Conservation (phyloP, 2,329 filamentous ascomycete genomes). For the Atkinsonella hypoxylon region DNA sequence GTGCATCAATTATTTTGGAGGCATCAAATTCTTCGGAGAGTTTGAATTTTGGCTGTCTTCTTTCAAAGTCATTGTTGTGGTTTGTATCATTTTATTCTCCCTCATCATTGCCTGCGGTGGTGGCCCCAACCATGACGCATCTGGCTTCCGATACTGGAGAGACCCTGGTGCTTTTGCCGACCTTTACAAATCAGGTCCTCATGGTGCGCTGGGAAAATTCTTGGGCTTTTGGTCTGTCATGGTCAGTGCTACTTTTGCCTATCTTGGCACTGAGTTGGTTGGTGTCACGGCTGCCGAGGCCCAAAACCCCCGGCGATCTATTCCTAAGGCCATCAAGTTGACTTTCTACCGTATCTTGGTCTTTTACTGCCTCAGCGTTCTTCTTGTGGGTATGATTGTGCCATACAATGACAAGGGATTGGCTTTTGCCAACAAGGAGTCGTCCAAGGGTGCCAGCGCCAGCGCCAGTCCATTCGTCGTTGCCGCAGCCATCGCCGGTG, state of each 20-base stretch:
- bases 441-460: conserved; percentile 15
- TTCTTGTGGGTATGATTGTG: conserved; percentile 66
- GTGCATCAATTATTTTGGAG: conserved; percentile 48
- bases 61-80: conserved; percentile 56
- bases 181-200: conserved; percentile 12
- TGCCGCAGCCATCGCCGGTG: conserved; percentile 52
- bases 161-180: conserved; percentile 37
- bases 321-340: conserved; percentile 66
- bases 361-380: conserved; percentile 65
- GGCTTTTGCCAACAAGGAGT: conserved; percentile 38
- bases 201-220: conserved; percentile 34
- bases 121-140: conserved; percentile 48
- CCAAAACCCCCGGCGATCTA: conserved; percentile 64
- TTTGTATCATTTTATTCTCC: conserved; percentile 53
- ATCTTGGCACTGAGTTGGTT: conserved; percentile 64
- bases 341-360: conserved; percentile 74
- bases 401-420: conserved; percentile 55
- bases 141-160: conserved; percentile 56
- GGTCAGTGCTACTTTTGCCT: conserved; percentile 68
- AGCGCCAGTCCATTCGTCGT: conserved; percentile 61
- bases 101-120: conserved; percentile 53
- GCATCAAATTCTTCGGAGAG: conserved; percentile 58
- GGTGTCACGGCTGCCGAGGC: conserved; percentile 71
- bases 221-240: conserved; percentile 58
- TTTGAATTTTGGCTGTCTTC: conserved; percentile 51